Conservation (phyloP, 805 yeast species). For the Alloascoidea africana region DNA sequence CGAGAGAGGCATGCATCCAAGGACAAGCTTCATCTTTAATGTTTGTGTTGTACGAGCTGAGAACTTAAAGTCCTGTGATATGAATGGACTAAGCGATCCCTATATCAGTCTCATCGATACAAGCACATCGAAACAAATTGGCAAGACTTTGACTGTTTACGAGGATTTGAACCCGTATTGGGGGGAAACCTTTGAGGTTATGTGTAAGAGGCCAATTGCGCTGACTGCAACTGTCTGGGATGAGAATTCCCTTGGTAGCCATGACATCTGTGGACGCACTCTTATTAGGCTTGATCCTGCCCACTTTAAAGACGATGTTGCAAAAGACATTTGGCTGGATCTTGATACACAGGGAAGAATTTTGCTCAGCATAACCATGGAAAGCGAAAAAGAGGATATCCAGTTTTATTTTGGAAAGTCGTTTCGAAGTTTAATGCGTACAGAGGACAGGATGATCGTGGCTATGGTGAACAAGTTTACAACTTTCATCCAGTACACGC, state of each 20-base stretch:
- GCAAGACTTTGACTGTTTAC: slow-evolving; percentile 50
- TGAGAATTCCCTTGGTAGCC: slow-evolving; percentile 34
- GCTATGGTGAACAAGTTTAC: slow-evolving; percentile 63
- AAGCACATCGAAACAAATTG: slow-evolving; percentile 35
- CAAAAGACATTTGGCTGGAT: slow-evolving; percentile 42
- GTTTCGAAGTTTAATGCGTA: slow-evolving; percentile 44
- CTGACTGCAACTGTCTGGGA: slow-evolving; percentile 61
- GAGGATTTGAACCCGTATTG: slow-evolving; percentile 60
- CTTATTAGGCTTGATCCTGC: slow-evolving; percentile 44
- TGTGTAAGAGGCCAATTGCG: slow-evolving; percentile 26
- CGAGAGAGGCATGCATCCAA: slow-evolving; percentile 18
- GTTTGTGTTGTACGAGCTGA: slow-evolving; percentile 51
- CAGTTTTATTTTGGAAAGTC: slow-evolving; percentile 69
- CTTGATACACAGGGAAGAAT: slow-evolving; percentile 58
- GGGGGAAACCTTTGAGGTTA: slow-evolving; percentile 73
- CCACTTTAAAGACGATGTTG: slow-evolving; percentile 51
- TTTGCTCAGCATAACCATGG: slow-evolving; percentile 54
- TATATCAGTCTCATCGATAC: slow-evolving; percentile 52
- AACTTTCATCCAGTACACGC: slow-evolving; percentile 38
- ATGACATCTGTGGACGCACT: slow-evolving; percentile 54
- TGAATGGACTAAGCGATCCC: slow-evolving; percentile 34
- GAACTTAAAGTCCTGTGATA: slow-evolving; percentile 31
- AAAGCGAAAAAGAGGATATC: slow-evolving; percentile 69
- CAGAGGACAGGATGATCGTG: slow-evolving; percentile 52
- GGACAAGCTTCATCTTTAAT: slow-evolving; percentile 41